A percentile compares a stretch with the other conserved stretches of the same genome.
Evolutionary conservation across 345 rosid species (phyloP).

Genomic region (Citrus sp.): DNA sequence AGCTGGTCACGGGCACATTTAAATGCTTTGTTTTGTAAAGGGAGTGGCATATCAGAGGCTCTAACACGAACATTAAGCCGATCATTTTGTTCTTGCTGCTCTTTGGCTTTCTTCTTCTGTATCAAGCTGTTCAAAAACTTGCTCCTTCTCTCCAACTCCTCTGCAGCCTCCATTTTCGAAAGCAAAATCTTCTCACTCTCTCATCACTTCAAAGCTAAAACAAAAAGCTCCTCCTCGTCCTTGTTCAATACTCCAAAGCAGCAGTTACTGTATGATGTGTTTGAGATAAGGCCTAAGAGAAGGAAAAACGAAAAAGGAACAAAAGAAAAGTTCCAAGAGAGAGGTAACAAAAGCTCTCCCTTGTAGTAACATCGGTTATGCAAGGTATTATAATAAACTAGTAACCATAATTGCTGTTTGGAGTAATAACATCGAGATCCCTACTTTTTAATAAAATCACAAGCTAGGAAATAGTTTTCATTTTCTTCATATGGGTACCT

Average conservation of each 20-base stretch:
- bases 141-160: slow-evolving; percentile 92
- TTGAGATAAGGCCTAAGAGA: slow-evolving; percentile 25
- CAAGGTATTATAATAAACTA: not conserved
- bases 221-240: not conserved
- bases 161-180: slow-evolving; percentile 68
- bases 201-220: slow-evolving; percentile 23
- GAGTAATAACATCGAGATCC: not conserved
- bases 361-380: not conserved
- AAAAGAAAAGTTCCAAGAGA: not conserved
- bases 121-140: slow-evolving; percentile 81
- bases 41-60: slow-evolving; percentile 82
- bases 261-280: slow-evolving; percentile 20
- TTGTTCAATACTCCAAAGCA: slow-evolving; percentile 9
- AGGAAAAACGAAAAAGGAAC: not conserved
- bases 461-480: no score
- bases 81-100: slow-evolving; percentile 53
- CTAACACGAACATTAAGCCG: slow-evolving; percentile 63
- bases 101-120: slow-evolving; percentile 82
- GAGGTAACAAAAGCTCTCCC: not conserved
- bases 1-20: slow-evolving; percentile 72
- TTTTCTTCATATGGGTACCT: not conserved
- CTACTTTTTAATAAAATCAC: no score
- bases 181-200: slow-evolving; percentile 12
- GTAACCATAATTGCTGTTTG: not conserved
- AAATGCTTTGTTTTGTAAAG: slow-evolving; percentile 70